A percentile compares a stretch with the other conserved stretches of the same genome.
phyloP scores from a whole-genome alignment of 164 flowering plant species.

The Liquidambar formosana region DNA sequence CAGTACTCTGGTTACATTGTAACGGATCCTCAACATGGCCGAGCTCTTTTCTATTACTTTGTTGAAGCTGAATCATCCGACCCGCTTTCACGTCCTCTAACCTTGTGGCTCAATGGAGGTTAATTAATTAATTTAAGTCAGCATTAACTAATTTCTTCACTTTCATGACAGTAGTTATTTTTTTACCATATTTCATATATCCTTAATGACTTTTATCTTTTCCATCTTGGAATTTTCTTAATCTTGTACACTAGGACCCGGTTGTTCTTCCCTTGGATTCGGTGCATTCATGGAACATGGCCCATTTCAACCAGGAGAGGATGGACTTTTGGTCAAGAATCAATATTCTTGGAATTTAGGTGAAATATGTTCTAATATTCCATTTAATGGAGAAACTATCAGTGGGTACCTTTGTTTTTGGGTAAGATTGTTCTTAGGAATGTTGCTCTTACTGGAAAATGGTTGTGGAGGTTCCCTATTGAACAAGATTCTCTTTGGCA shows the following conservation, averaged over 20 bases:
- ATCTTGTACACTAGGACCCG: slow-evolving; percentile 33
- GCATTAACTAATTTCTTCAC: neutral
- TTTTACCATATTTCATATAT: too few species aligned
- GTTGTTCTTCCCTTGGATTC: slow-evolving; percentile 51
- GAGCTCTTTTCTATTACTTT: slow-evolving; percentile 50
- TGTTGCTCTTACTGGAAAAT: too few species aligned
- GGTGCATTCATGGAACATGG: slow-evolving; percentile 58
- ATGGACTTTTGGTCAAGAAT: slow-evolving; percentile 33
- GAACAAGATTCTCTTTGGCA: too few species aligned
- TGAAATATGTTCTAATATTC: neutral
- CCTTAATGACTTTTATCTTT: too few species aligned
- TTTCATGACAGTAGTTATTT: neutral
- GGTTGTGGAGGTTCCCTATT: too few species aligned
- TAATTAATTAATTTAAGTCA: neutral
- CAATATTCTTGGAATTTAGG: slow-evolving; percentile 48
- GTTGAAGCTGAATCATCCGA: slow-evolving; percentile 35
- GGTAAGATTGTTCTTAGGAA: too few species aligned
- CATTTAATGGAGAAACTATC: neutral
- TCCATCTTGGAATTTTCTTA: too few species aligned
- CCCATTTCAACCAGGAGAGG: slow-evolving; percentile 37
- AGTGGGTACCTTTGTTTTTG: too few species aligned
- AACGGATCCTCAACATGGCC: slow-evolving; percentile 33
- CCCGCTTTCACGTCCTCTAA: slow-evolving; percentile 39
- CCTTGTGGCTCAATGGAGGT: slow-evolving; percentile 59
- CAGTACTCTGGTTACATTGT: slow-evolving; percentile 43